phyloP scores from a whole-genome alignment of 257 asterid species.

The Cordia subcordata region DNA sequence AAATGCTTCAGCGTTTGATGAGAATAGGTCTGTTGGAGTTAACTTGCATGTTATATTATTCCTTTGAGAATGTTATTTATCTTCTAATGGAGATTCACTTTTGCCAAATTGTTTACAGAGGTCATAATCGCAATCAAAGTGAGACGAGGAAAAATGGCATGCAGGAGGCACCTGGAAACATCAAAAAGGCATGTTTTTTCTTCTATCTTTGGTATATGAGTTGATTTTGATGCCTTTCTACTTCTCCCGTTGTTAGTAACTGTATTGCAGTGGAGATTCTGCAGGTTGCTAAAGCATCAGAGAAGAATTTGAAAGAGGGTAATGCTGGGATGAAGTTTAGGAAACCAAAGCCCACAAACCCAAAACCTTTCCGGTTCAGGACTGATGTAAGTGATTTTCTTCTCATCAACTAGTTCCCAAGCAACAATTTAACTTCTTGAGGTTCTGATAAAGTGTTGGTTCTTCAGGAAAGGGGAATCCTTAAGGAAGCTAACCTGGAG shows the following conservation, averaged over 20 bases:
- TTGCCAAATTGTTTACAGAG: slow-evolving; percentile 33
- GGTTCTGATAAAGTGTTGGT: slow-evolving; percentile 9
- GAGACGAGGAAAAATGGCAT: slow-evolving; percentile 42
- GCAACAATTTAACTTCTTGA: background rate
- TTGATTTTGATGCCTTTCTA: background rate
- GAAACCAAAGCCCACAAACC: slow-evolving; percentile 83
- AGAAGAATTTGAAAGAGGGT: slow-evolving; percentile 38
- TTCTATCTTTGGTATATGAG: background rate
- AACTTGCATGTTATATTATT: background rate
- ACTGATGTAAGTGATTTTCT: slow-evolving; percentile 68
- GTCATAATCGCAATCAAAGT: slow-evolving; percentile 21
- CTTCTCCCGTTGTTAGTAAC: slow-evolving; percentile 5
- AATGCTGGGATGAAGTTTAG: slow-evolving; percentile 40
- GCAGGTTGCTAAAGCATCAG: slow-evolving; percentile 39
- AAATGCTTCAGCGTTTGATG: slow-evolving; percentile 56
- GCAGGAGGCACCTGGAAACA: slow-evolving; percentile 21
- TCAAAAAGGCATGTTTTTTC: slow-evolving; percentile 36
- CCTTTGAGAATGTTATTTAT: background rate
- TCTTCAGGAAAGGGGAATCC: slow-evolving; percentile 86
- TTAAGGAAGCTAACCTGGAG: slow-evolving; percentile 73
- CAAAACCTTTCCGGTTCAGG: slow-evolving; percentile 94
- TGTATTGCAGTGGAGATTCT: slow-evolving; percentile 2
- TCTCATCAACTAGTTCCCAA: background rate
- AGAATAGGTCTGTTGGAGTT: slow-evolving; percentile 51
- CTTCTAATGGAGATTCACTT: slow-evolving; percentile 10